Evolutionary conservation across 2,329 filamentous ascomycete genomes (phyloP), one percentile per base, ranked within the genome.

Genomic region (Amauroascus verrucosus): DNA sequence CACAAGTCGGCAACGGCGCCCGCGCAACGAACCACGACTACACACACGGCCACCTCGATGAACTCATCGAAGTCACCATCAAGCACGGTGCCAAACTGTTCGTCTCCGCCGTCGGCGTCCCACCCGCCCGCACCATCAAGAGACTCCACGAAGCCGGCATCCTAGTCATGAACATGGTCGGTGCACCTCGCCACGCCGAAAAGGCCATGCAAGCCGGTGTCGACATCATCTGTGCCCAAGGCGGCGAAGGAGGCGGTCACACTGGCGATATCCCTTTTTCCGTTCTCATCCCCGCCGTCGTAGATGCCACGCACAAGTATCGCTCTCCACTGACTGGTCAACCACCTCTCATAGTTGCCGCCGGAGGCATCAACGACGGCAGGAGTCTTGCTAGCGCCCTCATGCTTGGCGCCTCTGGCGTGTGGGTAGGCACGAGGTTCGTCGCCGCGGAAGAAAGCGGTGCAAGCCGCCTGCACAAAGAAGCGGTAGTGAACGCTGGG

Each of bases 141-240:
- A 74, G 82, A 44, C 75, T 97, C 43, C 91, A 97, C 65, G 76
- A 77, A 7, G 84, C 85, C 0, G 86, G 86, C 0, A 86, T 97
- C 38, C 66, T 94, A 55, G 77, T 96, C 33, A 96, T 96, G 89
- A 96, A 96, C 69, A 96, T 96, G 90, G 89, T 96, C 18, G 91
- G 91, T 0, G 86, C 90, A 62, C 90, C 91, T 1, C 88, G 85
- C 67, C 91, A 97, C 68, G 90, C 90, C 0, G 80, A 84, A 67
- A 96, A 96, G 73, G 90, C 90, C 1, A 75, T 97, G 3, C 81
- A 88, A 48, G 80, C 84, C 0, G 91, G 91, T 41, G 88, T 95
- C 8, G 91, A 97, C 70, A 84, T 96, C 59, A 79, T 97, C 5
- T 95, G 89, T 67, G 84, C 90, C 1, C 91, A 97, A 73, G 91